Conservation (phyloP, 2,329 filamentous ascomycete genomes). For the Rutstroemia sp. region DNA sequence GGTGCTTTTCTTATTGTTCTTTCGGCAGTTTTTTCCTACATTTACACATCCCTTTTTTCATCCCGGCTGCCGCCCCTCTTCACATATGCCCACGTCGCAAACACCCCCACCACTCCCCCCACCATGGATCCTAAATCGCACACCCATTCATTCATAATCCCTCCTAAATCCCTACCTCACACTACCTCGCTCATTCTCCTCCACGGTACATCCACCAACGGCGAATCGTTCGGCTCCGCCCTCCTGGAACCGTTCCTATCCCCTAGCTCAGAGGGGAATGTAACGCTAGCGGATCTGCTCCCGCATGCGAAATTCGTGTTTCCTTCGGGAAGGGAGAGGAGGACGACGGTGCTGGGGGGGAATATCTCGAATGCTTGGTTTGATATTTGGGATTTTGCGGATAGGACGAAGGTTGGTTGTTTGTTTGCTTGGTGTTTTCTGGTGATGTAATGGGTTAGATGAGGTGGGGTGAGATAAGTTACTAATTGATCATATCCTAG, state of each 20-base stretch:
- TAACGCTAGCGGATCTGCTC: constrained; percentile 26
- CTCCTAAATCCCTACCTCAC: constrained; percentile 23
- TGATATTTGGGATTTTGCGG: constrained; percentile 20
- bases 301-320: constrained; percentile 19
- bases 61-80: too few species aligned
- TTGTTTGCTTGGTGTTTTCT: too few species aligned
- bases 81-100: too few species aligned
- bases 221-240: constrained; percentile 29
- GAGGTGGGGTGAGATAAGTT: too few species aligned
- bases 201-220: constrained; percentile 34
- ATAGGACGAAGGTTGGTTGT: constrained; percentile 12
- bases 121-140: not conserved
- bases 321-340: constrained; percentile 14
- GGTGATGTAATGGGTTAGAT: too few species aligned
- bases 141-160: constrained; percentile 15
- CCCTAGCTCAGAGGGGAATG: constrained; percentile 18
- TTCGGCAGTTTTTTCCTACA: too few species aligned
- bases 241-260: constrained; percentile 25
- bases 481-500: too few species aligned
- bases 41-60: too few species aligned
- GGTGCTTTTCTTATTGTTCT: too few species aligned
- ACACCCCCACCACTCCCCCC: not conserved
- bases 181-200: constrained; percentile 32
- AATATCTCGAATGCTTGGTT: constrained; percentile 25
- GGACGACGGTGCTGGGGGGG: constrained; percentile 18